These are phyloP conservation scores for Chaetomium sp. DNA, from an alignment of 2,329 filamentous ascomycete species.

Conservation along the genomic window DNA sequence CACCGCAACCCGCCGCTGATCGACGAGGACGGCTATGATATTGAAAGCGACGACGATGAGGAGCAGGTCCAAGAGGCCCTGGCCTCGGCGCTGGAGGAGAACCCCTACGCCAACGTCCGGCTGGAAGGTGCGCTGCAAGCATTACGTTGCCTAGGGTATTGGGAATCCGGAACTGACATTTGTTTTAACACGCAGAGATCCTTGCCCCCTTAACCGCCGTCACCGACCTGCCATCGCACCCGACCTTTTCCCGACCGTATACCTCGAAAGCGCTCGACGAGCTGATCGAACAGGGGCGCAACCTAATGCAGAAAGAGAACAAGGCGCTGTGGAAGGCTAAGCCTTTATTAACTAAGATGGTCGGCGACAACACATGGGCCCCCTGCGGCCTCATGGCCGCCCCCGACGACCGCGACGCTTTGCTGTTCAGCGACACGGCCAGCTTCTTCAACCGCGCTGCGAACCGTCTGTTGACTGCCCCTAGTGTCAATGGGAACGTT, in stretches of 20 bases:
- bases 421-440: conserved; percentile 44
- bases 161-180: not conserved
- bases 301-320: conserved; percentile 70
- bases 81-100: conserved; percentile 58
- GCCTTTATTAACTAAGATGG: conserved; percentile 63
- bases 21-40: conserved; percentile 72
- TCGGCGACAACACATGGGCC: conserved; percentile 67
- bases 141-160: too few species aligned
- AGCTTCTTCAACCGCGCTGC: conserved; percentile 27
- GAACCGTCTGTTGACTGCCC: not conserved
- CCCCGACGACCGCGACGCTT: conserved; percentile 43
- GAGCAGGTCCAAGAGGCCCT: conserved; percentile 55
- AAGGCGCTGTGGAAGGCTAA: conserved; percentile 67
- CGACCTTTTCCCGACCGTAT: conserved; percentile 68
- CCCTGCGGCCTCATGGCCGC: conserved; percentile 54
- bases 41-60: conserved; percentile 66
- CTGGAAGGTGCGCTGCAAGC: conserved; percentile 54
- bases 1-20: conserved; percentile 65
- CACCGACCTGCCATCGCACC: conserved; percentile 67
- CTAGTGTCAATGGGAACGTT: conserved; percentile 4
- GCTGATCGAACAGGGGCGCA: conserved; percentile 61
- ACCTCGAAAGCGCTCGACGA: conserved; percentile 66
- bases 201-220: conserved; percentile 69
- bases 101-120: conserved; percentile 67
- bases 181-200: conserved; percentile 47